Evolutionary conservation across 345 rosid genomes (phyloP), one percentile per base, ranked within the genome.

Genomic region (Eutrema heterophyllum): DNA sequence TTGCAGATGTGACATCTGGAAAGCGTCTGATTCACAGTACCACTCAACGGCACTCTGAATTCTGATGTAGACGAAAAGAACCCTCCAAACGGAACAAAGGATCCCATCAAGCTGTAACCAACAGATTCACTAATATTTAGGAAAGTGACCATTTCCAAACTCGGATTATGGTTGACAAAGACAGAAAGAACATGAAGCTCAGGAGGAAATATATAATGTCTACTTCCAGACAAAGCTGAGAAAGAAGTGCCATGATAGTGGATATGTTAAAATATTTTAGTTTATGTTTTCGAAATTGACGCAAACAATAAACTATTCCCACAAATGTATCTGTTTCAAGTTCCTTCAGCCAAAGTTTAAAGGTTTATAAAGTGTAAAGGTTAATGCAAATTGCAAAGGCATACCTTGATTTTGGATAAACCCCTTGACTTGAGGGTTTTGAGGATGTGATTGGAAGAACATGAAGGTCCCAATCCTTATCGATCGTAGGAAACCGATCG

Each of bases 81-180:
- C 15, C 96, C 92, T 73, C 90, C 89, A 75, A 89, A 80, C 10
- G 96, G 96, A 43, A 89, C 86, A 69, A 87, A 87, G 0, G 96
- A 89, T 67, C 81, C 85, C 92, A 89, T 81, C 76, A 87, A 87
- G 85, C 92, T 85, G 91, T 33, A 85, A 38, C 73, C 82, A 62
- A 81, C 74, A 69, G 76, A 64, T 68, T 74, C 79, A 18, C 15
- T 50, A 60, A 30, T 45, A n/a, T 38, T 54, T 40, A 68, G 41
- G 6, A 32, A n/a, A 56, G 9, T 58, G 56, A 21, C 35, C 36
- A 46, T 45, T 57, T 24, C 16, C 14, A 45, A 41, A 38, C 7
- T 27, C 27, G 6, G 30, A 64, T 64, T 11, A 68, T 41, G 38
- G 14, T 29, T 44, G 56, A 38, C 44, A 15, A 30, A 30, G 46